These are phyloP conservation scores for Oehlia diaphana DNA, from an alignment of 192 early-diverging fungal genomes.

Conservation along the genomic window DNA sequence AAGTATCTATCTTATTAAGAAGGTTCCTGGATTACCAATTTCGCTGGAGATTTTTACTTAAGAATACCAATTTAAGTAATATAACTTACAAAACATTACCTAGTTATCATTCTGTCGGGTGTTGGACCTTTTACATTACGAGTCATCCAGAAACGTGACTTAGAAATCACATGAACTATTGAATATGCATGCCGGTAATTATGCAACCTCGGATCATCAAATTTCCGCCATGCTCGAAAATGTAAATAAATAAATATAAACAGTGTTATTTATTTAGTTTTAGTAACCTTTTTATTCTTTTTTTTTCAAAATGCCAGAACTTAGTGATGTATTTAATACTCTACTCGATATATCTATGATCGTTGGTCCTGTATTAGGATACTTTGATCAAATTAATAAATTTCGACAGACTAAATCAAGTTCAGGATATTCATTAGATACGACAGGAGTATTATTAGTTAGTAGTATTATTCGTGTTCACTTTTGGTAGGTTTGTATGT, in stretches of 20 bases:
- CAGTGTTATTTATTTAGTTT: too few species aligned
- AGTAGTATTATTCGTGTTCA: conserved; percentile 51
- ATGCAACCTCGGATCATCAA: too few species aligned
- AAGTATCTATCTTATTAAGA: too few species aligned
- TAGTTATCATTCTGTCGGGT: not conserved
- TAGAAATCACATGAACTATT: too few species aligned
- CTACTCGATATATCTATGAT: conserved; percentile 39
- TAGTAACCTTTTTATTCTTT: not conserved
- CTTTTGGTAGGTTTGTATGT: conserved; percentile 37
- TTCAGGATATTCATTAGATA: conserved; percentile 54
- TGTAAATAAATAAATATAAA: too few species aligned
- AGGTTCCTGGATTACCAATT: too few species aligned
- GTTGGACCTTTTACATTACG: too few species aligned
- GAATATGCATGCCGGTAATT: too few species aligned
- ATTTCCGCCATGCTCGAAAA: too few species aligned
- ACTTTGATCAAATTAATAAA: conserved; percentile 56
- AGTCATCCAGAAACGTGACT: too few species aligned
- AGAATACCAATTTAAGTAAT: not conserved
- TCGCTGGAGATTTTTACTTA: too few species aligned
- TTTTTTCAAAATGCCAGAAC: not conserved
- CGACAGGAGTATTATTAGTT: conserved; percentile 54
- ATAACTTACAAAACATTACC: not conserved
- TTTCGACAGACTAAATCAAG: conserved; percentile 49
- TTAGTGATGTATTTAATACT: not conserved
- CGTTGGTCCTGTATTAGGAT: conserved; percentile 56